phyloP scores from a whole-genome alignment of 345 rosid genomes.

The Lepidium aucheri region DNA sequence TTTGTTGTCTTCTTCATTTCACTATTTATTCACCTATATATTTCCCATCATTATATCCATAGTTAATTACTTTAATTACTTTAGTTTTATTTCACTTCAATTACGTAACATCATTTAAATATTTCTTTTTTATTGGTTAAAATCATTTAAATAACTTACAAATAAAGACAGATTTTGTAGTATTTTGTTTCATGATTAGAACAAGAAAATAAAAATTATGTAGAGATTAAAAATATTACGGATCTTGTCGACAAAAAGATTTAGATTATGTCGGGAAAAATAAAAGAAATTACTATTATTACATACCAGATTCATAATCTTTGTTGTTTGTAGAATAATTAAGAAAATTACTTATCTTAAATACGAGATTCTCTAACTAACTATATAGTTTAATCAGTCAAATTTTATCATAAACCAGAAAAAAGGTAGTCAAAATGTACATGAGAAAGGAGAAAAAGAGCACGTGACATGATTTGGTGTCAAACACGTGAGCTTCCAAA shows the following conservation, averaged over 20 bases:
- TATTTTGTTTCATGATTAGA: no score
- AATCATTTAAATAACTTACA: no score
- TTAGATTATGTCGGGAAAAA: no score
- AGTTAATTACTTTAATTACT: not conserved
- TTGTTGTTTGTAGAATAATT: not conserved
- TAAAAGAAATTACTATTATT: no score
- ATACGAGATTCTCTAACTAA: not conserved
- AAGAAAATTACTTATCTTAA: not conserved
- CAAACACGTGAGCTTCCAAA: constrained; percentile 24
- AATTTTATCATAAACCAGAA: not conserved
- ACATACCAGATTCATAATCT: not conserved
- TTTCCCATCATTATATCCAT: constrained; percentile 7
- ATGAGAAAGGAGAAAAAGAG: constrained; percentile 12
- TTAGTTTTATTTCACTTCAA: not conserved
- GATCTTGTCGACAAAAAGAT: no score
- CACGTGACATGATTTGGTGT: constrained; percentile 23
- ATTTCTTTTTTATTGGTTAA: no score
- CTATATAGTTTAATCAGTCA: not conserved
- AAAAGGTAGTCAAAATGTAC: constrained; percentile 1
- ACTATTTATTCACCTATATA: constrained; percentile 9
- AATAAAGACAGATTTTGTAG: no score
- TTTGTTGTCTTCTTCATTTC: constrained; percentile 10
- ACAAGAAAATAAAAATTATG: no score
- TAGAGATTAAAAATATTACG: no score
- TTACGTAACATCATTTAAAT: not conserved